Percentiles rank a stretch among this genome's conserved stretches.
Evolutionary conservation across 352 stramenopile genomes (phyloP).

Genomic region (Phytophthora capsici): DNA sequence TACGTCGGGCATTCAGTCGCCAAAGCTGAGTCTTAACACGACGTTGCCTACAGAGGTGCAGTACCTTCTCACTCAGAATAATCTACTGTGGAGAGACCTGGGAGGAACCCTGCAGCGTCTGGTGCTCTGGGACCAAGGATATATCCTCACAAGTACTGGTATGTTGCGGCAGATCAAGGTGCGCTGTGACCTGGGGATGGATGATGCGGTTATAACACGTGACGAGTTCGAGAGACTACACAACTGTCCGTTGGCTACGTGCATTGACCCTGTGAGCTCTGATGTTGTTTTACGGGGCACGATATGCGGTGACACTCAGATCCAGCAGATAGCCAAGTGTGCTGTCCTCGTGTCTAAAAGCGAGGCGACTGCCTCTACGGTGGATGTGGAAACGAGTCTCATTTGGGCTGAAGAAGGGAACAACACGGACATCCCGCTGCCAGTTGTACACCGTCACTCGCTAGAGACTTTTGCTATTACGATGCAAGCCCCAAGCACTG

Average conservation of each 20-base stretch:
- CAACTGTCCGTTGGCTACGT: constrained; percentile 35
- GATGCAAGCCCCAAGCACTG: constrained; percentile 18
- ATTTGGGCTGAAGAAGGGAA: constrained; percentile 55
- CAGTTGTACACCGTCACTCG: constrained; percentile 39
- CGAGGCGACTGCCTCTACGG: constrained; percentile 21
- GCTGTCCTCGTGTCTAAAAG: constrained; percentile 31
- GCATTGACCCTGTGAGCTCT: constrained; percentile 19
- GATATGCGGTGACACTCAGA: constrained; percentile 38
- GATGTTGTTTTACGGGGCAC: constrained; percentile 18
- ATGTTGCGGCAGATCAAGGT: constrained; percentile 35
- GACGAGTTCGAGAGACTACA: constrained; percentile 35
- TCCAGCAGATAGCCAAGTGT: constrained; percentile 42
- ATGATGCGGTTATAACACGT: constrained; percentile 42
- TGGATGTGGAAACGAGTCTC: constrained; percentile 33
- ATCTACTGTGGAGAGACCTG: constrained; percentile 44
- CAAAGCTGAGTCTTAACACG: constrained; percentile 31
- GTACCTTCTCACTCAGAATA: constrained; percentile 24
- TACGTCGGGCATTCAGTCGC: constrained; percentile 34
- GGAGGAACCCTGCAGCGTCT: constrained; percentile 57
- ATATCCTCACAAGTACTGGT: constrained; percentile 38
- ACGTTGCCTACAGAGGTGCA: constrained; percentile 42
- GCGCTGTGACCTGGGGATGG: constrained; percentile 51
- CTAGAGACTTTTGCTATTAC: constrained; percentile 51
- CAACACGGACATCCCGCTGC: constrained; percentile 52
- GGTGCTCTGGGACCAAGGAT: constrained; percentile 63